These are phyloP conservation scores for Rossbeevera mucosa DNA, from an alignment of 768 basidiomycete species.

Conservation along the genomic window DNA sequence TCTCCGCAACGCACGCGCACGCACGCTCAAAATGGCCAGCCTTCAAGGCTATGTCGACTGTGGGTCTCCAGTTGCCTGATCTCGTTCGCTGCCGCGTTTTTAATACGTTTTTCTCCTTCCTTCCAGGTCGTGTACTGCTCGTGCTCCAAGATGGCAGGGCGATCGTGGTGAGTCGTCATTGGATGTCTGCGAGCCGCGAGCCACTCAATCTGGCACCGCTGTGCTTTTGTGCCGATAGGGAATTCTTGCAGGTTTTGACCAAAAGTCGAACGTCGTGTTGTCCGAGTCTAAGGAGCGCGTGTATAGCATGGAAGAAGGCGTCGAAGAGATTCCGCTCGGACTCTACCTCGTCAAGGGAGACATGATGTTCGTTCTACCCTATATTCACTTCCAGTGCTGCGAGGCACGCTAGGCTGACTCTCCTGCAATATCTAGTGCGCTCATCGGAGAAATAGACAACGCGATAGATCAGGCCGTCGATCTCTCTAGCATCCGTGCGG, in stretches of 20 bases:
- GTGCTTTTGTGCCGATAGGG: constrained; percentile 50
- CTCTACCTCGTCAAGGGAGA: constrained; percentile 98
- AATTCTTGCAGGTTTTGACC: constrained; percentile 86
- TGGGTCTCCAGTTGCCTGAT: constrained; percentile 32
- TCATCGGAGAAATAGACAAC: constrained; percentile 85
- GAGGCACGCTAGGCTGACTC: neutral
- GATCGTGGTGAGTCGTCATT: constrained; percentile 70
- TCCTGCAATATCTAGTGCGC: constrained; percentile 40
- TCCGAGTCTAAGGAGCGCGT: constrained; percentile 92
- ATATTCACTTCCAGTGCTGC: neutral
- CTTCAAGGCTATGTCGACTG: constrained; percentile 91
- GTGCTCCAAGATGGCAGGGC: constrained; percentile 80
- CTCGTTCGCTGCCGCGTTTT: neutral
- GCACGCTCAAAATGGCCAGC: constrained; percentile 37
- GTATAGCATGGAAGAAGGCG: constrained; percentile 85
- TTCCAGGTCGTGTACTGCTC: neutral
- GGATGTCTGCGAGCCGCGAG: neutral
- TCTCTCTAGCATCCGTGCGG: constrained; percentile 73
- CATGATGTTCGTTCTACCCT: constrained; percentile 74
- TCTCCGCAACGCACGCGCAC: constrained; percentile 12
- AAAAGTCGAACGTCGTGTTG: constrained; percentile 94
- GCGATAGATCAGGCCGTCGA: constrained; percentile 71
- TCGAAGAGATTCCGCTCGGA: constrained; percentile 91
- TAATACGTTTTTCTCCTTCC: neutral
- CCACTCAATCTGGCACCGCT: neutral